Percentiles rank a stretch among this genome's conserved stretches.
These are phyloP conservation scores for Eleusine indica DNA, from an alignment of 176 grass and related monocot species.

Conservation along the genomic window DNA sequence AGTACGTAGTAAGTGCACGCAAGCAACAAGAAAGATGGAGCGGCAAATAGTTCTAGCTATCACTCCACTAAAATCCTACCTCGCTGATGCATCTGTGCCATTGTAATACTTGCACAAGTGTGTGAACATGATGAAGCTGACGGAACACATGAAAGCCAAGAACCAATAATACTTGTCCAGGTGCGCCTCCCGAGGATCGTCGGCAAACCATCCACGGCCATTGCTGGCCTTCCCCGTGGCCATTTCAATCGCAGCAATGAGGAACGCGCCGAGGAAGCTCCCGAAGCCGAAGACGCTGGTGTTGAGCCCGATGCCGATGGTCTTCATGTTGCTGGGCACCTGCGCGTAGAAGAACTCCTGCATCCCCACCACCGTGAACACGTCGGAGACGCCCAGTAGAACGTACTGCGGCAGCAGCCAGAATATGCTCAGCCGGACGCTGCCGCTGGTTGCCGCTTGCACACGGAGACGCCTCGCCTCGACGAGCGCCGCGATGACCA, in stretches of 20 bases:
- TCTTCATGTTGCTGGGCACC: constrained; percentile 72
- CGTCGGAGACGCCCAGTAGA: constrained; percentile 70
- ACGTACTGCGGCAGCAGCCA: constrained; percentile 88
- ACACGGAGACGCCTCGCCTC: constrained; percentile 53
- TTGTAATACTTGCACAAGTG: constrained; percentile 58
- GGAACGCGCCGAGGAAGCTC: constrained; percentile 69
- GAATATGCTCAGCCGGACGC: constrained; percentile 47
- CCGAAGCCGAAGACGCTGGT: constrained; percentile 86
- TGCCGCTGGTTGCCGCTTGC: background rate
- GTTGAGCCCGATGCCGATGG: constrained; percentile 82
- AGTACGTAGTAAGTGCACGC: background rate
- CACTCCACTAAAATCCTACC: background rate
- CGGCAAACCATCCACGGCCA: constrained; percentile 66
- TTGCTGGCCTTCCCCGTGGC: constrained; percentile 31
- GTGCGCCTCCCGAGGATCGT: constrained; percentile 57
- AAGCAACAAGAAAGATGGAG: background rate
- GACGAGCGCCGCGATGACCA: constrained; percentile 62
- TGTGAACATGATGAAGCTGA: constrained; percentile 66
- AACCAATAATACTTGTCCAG: constrained; percentile 84
- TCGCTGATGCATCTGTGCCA: constrained; percentile 20
- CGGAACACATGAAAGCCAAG: constrained; percentile 59
- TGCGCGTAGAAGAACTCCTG: constrained; percentile 94
- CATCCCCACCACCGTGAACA: constrained; percentile 86
- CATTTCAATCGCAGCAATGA: constrained; percentile 66
- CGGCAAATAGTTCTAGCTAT: background rate